Evolutionary conservation across 345 rosid species (phyloP), one percentile per base, ranked within the genome.

Genomic region (Euclidium syriacum): DNA sequence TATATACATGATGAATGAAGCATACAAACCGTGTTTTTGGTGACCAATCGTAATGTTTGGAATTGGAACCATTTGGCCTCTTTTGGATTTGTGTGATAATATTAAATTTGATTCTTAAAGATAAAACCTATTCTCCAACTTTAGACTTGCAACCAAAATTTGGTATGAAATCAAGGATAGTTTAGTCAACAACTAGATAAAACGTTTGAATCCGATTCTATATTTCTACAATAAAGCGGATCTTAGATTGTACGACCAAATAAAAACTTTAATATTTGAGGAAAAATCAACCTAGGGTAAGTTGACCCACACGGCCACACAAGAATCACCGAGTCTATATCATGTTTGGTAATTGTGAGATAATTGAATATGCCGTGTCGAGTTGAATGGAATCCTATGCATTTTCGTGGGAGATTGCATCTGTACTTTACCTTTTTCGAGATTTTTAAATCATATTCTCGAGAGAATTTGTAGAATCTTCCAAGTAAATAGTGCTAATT

Each of bases 291-390:
- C 27, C 56, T 26, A 27, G 30, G 19, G 26, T 57, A 58, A 67
- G 65, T 58, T 67, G 72, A 67, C 65, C 65, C 65, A 57, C 65
- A 48, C 24, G 72, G 17, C 26, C 58, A 67, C 44, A 39, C 59
- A 58, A 48, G 43, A 49, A 47, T 30, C 25, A 49, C 59, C 3
- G 4, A 59, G 60, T 58, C 60, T 20, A 51, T 40, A 17, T 68
- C 66, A 59, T 41, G 53, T 68, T 68, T 68, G 60, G 60, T 50
- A 58, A 58, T 41, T 41, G 52, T 17, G 29, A 34, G 38, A 39
- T 40, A 58, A 68, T 58, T 58, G 52, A 68, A 48, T 58, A 22
- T 50, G 24, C 43, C 41, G 2, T 24, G 33, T 67, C 33, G n/a
- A 57, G 64, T 15, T 35, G 39, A 56, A 36, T 11, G 22, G 72